Evolutionary conservation across 371 early-diverging fungal species (phyloP).

Genomic region (Apophysomyces ossiformis): DNA sequence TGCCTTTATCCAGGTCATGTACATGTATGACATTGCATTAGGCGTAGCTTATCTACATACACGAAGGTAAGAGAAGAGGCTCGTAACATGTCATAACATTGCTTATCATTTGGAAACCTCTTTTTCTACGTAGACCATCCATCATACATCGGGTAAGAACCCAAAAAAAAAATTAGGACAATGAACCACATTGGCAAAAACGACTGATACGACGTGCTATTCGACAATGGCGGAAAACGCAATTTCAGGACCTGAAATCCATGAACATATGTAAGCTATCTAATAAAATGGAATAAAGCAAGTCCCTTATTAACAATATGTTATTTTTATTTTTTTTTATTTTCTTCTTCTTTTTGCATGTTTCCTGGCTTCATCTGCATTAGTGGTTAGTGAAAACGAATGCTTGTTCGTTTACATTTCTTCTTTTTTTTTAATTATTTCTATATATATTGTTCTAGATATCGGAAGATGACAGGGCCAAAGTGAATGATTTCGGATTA

Average conservation of each 20-base stretch:
- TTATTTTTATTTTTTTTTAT: no score
- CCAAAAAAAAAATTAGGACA: neutral
- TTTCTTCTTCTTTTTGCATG: neutral
- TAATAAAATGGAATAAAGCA: no score
- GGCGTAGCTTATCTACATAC: slow-evolving; percentile 75
- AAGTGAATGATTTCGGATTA: slow-evolving; percentile 84
- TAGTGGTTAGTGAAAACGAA: neutral
- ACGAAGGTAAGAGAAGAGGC: slow-evolving; percentile 30
- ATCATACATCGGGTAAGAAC: slow-evolving; percentile 48
- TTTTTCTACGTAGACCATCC: slow-evolving; percentile 32
- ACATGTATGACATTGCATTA: slow-evolving; percentile 84
- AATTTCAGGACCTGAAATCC: slow-evolving; percentile 81
- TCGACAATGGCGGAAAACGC: neutral
- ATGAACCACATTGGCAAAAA: no score
- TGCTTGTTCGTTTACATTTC: no score
- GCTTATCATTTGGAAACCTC: no score
- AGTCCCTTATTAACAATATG: no score
- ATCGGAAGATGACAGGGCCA: slow-evolving; percentile 69
- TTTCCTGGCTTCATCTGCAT: no score
- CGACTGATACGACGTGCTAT: no score
- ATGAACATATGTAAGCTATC: slow-evolving; percentile 70
- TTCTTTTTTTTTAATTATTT: no score
- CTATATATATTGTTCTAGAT: slow-evolving; percentile 34
- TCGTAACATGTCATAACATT: no score
- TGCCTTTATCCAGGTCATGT: slow-evolving; percentile 55